Percentiles rank a stretch among this genome's conserved stretches.
phyloP scores from a whole-genome alignment of 2,329 filamentous ascomycete genomes.

The Cylindrodendrum hubeiense region DNA sequence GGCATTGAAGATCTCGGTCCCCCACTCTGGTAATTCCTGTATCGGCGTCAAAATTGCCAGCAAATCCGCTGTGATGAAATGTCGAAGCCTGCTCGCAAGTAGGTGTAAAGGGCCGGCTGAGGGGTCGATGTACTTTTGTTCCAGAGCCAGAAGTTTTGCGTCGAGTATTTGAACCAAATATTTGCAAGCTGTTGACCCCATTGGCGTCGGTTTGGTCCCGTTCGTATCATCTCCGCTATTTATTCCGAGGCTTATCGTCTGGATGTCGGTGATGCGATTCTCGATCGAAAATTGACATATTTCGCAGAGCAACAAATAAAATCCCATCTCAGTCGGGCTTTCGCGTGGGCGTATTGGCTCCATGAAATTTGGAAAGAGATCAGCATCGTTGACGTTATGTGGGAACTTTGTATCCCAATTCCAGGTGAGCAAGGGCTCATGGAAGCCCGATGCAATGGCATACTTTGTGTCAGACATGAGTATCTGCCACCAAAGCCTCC shows the following conservation, averaged over 20 bases:
- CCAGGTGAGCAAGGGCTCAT: conserved; percentile 23
- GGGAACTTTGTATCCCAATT: conserved; percentile 20
- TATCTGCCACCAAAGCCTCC: conserved; percentile 25
- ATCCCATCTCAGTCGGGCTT: conserved; percentile 21
- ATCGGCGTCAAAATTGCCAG: conserved; percentile 15
- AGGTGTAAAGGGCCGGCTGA: conserved; percentile 13
- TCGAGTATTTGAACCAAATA: conserved; percentile 8
- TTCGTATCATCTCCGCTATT: too few species aligned
- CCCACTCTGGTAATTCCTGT: conserved; percentile 22
- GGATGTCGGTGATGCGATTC: conserved; percentile 19
- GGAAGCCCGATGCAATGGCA: conserved; percentile 24
- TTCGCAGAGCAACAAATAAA: conserved; percentile 13
- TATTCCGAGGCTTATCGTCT: conserved; percentile 10
- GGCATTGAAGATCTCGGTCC: conserved; percentile 21
- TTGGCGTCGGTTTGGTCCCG: not conserved
- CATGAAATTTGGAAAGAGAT: conserved; percentile 24
- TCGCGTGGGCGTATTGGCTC: conserved; percentile 18
- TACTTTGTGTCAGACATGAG: conserved; percentile 23
- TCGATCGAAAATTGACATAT: conserved; percentile 17
- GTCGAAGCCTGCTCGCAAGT: conserved; percentile 7
- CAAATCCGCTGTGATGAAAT: conserved; percentile 1
- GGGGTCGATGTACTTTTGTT: conserved; percentile 13
- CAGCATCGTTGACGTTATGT: conserved; percentile 24
- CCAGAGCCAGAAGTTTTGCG: conserved; percentile 2
- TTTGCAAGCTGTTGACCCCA: not conserved